phyloP scores from a whole-genome alignment of 257 asterid genomes.

The Nemophila menziesii region DNA sequence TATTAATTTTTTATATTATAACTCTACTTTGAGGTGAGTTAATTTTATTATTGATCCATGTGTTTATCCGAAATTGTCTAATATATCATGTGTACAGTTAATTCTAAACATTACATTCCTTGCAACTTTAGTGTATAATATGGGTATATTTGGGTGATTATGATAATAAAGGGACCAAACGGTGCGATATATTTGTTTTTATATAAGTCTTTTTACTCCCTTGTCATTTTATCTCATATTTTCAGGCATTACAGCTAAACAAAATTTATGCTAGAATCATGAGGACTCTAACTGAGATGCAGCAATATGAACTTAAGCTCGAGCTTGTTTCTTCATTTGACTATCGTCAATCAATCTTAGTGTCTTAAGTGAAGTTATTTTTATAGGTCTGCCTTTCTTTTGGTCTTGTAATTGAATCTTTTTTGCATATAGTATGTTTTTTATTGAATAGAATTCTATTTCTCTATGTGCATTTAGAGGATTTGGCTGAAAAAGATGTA shows the following conservation, averaged over 20 bases:
- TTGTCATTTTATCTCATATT: conserved; percentile 22
- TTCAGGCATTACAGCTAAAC: conserved; percentile 62
- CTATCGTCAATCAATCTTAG: conserved; percentile 49
- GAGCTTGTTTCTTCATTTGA: conserved; percentile 58
- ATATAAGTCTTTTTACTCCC: no score
- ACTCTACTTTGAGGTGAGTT: no score
- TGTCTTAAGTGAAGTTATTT: conserved; percentile 73
- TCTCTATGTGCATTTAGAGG: conserved; percentile 69
- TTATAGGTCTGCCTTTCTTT: conserved; percentile 79
- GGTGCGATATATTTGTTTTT: no score
- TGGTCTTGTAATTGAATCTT: no score
- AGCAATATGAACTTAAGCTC: conserved; percentile 61
- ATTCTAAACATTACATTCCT: no score
- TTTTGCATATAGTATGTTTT: conserved; percentile 4
- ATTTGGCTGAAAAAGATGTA: conserved; percentile 90
- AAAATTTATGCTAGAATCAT: conserved; percentile 74
- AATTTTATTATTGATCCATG: no score
- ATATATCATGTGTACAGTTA: no score
- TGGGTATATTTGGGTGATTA: no score
- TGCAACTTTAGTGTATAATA: no score
- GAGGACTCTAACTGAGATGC: conserved; percentile 60
- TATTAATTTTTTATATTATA: no score
- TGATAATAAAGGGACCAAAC: no score
- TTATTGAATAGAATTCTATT: conserved; percentile 16
- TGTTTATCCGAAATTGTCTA: no score